Base-by-base conservation (phyloP, 2,329 filamentous ascomycete species). In the Beauveria asiatica region DNA sequence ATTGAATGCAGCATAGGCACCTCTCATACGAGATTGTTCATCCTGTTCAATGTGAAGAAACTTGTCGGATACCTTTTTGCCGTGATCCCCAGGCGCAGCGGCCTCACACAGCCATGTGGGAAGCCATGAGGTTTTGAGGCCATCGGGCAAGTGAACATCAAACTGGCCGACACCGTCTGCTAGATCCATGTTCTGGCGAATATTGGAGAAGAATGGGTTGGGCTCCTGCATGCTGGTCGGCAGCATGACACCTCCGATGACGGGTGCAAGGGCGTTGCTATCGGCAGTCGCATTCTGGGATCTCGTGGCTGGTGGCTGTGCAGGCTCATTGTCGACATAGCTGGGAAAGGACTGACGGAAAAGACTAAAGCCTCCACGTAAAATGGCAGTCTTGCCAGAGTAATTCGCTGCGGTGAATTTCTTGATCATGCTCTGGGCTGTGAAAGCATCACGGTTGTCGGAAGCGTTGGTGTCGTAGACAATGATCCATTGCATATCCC, bases 181-280 rank as follows among this genome's bases (percentile, higher is more conserved):
- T 19, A 99, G 79, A 69, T 97, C 94, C 84, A 95, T 93, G 64
- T 97, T 96, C 72, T 97, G 94, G 48, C 94, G 86, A 67, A 99
- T 97, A 65, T 97, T 97, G 63, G 86, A 86, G 72, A 97, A 97
- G 76, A 99, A 97, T 0, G 93, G 92, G 67, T 95, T 96, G 0
- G 85, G 81, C 1, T 84, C 83, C 62, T 85, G 85, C 64, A 84
- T 81, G 0, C 83, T 80, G 44, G 78, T 77, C 1, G 94, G 94
- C 71, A 97, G 85, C 62, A 85, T 83, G 64, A 96, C 96, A 7
- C 93, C 93, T 61, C 93, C 94, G 61, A 92, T 89, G n/a, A 96
- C 88, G 1, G 90, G 89, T 0, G 74, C 74, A 44, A 91, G 71
- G 11, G 73, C 76, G 5, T 71, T 73, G 4, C 53, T 60, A 5